phyloP scores from a whole-genome alignment of 2,329 filamentous ascomycete genomes.

The Claviceps paspali region DNA sequence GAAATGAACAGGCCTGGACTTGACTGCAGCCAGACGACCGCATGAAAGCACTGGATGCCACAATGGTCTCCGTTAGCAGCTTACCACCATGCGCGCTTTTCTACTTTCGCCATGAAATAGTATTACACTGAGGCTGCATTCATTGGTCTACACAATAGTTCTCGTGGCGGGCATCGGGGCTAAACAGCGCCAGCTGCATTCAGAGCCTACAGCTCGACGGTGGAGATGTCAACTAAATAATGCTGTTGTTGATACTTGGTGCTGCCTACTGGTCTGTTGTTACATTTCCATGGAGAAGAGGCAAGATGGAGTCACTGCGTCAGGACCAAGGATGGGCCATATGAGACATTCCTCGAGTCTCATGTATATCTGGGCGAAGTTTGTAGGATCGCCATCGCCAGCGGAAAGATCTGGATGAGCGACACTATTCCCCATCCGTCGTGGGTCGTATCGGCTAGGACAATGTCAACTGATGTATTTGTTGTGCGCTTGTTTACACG shows the following conservation, averaged over 20 bases:
- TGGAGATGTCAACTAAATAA: too few species aligned
- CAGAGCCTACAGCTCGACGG: too few species aligned
- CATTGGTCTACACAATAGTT: too few species aligned
- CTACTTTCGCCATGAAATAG: too few species aligned
- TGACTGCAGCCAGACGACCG: constrained; percentile 16
- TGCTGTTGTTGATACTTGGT: too few species aligned
- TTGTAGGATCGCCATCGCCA: constrained; percentile 18
- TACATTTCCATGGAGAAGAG: background rate
- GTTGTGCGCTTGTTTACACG: too few species aligned
- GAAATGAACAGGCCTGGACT: background rate
- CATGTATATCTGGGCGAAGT: background rate
- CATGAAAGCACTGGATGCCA: constrained; percentile 8
- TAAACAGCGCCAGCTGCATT: too few species aligned
- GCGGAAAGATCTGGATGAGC: constrained; percentile 15
- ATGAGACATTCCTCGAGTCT: background rate
- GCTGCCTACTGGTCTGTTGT: background rate
- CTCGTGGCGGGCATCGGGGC: too few species aligned
- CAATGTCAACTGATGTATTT: background rate
- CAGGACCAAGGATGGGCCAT: background rate
- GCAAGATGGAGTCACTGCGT: background rate
- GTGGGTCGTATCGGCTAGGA: constrained; percentile 24
- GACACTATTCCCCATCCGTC: constrained; percentile 27
- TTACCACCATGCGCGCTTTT: too few species aligned
- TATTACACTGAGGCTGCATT: too few species aligned
- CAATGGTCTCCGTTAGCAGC: too few species aligned